phyloP scores from a whole-genome alignment of 768 basidiomycete genomes.

The Lactarius sanguifluus region DNA sequence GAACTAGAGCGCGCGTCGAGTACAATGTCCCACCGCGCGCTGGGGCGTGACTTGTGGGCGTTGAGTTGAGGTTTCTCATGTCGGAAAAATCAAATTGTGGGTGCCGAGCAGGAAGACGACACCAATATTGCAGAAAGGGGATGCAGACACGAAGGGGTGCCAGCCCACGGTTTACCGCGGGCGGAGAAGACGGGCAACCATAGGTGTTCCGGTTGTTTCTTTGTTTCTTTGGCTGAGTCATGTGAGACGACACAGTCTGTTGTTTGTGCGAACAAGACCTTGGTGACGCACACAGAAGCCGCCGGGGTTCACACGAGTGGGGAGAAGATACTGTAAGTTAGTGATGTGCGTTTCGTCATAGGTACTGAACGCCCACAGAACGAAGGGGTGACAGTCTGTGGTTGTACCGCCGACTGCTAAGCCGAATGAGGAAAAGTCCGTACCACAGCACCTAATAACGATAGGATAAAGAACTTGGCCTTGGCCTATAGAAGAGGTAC shows the following conservation, averaged over 20 bases:
- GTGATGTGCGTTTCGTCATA: constrained; percentile 10
- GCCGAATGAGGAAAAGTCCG: constrained; percentile 15
- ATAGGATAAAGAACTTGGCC: background rate
- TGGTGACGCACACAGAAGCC: background rate
- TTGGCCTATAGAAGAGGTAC: background rate
- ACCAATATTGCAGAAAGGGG: background rate
- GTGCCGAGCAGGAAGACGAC: background rate
- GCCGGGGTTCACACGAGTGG: background rate
- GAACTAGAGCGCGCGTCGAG: background rate
- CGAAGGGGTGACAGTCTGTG: background rate
- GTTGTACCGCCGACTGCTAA: background rate
- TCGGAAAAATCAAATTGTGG: background rate
- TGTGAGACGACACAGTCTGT: background rate
- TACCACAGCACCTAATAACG: background rate
- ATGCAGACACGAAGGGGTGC: background rate
- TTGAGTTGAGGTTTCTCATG: background rate
- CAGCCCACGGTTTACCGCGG: background rate
- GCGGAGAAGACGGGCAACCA: background rate
- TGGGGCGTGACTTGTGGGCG: background rate
- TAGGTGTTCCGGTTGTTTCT: background rate
- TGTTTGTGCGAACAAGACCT: background rate
- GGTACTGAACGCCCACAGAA: background rate
- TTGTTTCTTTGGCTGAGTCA: background rate
- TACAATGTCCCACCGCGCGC: background rate
- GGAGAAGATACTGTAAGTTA: no score